Evolutionary conservation across 306 rosid genomes (phyloP), one percentile per base, ranked within the genome.

Genomic region (Benincasa hispida): DNA sequence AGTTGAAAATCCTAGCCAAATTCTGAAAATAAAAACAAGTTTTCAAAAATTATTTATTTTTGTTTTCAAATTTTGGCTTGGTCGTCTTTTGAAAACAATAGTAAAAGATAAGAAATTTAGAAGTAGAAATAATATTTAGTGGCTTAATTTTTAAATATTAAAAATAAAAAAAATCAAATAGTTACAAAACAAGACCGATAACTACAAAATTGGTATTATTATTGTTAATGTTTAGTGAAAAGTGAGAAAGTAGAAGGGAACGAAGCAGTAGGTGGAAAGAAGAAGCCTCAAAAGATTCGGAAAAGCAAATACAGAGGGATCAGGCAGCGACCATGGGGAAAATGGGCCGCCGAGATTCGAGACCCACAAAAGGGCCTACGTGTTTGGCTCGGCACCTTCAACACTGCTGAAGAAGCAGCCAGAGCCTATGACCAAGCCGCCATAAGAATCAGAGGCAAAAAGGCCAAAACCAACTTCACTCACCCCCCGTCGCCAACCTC

Each of bases 341-440:
- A 94, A 66, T 94, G 99, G 99, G 99, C 99, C 0, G 96, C 99
- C 0, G 99, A 94, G 79, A 94, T 94, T 70, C 91, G 99, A 72
- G 99, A 94, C 88, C 99, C 99, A 25, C 87, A 80, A 9, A 88
- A 91, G 47, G 99, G 99, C 11, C 88, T 88, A 74, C 91, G 97
- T 0, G 96, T 92, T 47, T 94, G 97, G 97, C 97, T 94, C 17
- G 99, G 99, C 6, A 94, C 99, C 11, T 94, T 81, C 86, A 74
- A 84, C 88, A 90, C 97, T 0, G 89, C 97, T 9, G 92, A 91
- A 66, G 93, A 94, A 53, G 98, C 98, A 0, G 99, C 99, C 45
- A 63, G 60, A 35, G 99, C 99, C 53, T 94, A 94, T 57, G 97
- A 94, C 51, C 41, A 56, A 19, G 97, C 98, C 13, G 99, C 99